These are phyloP conservation scores for Akanthomyces lecanii DNA, from an alignment of 2,329 filamentous ascomycete genomes.

Conservation along the genomic window DNA sequence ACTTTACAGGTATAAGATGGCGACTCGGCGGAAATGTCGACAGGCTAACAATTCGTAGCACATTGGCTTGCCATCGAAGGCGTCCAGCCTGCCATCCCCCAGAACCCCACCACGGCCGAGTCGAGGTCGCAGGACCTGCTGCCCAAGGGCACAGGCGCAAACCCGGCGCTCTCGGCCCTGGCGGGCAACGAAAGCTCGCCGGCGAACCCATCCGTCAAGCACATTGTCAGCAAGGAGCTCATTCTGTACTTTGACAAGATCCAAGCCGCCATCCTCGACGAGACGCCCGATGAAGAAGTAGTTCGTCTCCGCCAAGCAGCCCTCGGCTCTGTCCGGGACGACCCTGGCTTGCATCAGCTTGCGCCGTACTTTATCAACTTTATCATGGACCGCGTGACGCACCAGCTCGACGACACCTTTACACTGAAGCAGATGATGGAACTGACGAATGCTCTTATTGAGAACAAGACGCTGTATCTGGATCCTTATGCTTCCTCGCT, in stretches of 20 bases:
- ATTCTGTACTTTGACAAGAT: slow-evolving; percentile 97
- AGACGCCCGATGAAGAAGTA: slow-evolving; percentile 74
- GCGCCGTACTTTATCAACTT: slow-evolving; percentile 97
- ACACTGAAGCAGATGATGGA: slow-evolving; percentile 89
- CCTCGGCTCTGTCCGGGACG: slow-evolving; percentile 77
- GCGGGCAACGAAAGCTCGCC: slow-evolving; percentile 79
- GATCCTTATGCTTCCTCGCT: slow-evolving; percentile 61
- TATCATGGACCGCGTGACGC: slow-evolving; percentile 91
- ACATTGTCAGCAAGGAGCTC: slow-evolving; percentile 91
- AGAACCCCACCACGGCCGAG: slow-evolving; percentile 87
- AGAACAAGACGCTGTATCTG: slow-evolving; percentile 74
- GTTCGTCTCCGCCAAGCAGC: slow-evolving; percentile 73
- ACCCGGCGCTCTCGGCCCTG: slow-evolving; percentile 73
- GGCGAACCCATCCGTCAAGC: slow-evolving; percentile 89
- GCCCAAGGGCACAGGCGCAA: slow-evolving; percentile 84
- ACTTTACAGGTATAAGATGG: slow-evolving; percentile 68
- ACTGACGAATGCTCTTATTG: slow-evolving; percentile 76
- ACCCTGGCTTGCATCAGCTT: slow-evolving; percentile 91
- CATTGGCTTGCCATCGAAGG: slow-evolving; percentile 98
- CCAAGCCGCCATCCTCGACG: slow-evolving; percentile 80
- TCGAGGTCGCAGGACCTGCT: slow-evolving; percentile 79
- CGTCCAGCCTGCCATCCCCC: slow-evolving; percentile 91
- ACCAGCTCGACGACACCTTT: slow-evolving; percentile 86
- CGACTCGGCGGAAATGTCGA: background rate
- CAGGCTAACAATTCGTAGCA: slow-evolving; percentile 46